Conservation (phyloP, 2,329 filamentous ascomycete species). For the Ceratocystis alfenasii region DNA sequence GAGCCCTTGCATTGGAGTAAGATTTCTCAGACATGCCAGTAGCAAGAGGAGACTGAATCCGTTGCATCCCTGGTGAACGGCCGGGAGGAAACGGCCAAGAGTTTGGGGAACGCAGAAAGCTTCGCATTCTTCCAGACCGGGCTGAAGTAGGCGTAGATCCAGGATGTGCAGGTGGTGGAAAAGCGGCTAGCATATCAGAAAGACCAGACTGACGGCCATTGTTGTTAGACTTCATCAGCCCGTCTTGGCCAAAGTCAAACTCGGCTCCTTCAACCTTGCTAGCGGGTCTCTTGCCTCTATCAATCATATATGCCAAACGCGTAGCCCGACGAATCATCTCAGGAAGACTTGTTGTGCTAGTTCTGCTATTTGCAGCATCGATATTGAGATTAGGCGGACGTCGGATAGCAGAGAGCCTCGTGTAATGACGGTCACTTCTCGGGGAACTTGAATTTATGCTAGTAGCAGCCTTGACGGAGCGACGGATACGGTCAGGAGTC, state of each 20-base stretch:
- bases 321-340: constrained; percentile 87
- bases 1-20: constrained; percentile 30
- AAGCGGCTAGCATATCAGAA: constrained; percentile 55
- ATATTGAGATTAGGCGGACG: constrained; percentile 68
- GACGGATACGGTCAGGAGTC: constrained; percentile 36
- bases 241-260: constrained; percentile 39
- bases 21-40: constrained; percentile 22
- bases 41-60: constrained; percentile 17
- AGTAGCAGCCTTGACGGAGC: constrained; percentile 40
- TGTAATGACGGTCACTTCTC: constrained; percentile 29
- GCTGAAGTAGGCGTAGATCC: constrained; percentile 30
- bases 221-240: constrained; percentile 32
- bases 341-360: constrained; percentile 81
- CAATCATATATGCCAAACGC: constrained; percentile 72
- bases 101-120: constrained; percentile 32
- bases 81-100: constrained; percentile 40
- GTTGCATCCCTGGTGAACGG: constrained; percentile 22
- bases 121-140: constrained; percentile 28
- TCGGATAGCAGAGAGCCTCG: constrained; percentile 43
- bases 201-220: constrained; percentile 41
- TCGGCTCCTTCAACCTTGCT: constrained; percentile 42
- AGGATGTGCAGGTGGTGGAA: constrained; percentile 48
- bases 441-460: constrained; percentile 32
- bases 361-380: constrained; percentile 68
- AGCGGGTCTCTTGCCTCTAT: constrained; percentile 58